These are phyloP conservation scores for Herpetomonas muscarum DNA, from an alignment of 208 protist species.

Conservation along the genomic window DNA sequence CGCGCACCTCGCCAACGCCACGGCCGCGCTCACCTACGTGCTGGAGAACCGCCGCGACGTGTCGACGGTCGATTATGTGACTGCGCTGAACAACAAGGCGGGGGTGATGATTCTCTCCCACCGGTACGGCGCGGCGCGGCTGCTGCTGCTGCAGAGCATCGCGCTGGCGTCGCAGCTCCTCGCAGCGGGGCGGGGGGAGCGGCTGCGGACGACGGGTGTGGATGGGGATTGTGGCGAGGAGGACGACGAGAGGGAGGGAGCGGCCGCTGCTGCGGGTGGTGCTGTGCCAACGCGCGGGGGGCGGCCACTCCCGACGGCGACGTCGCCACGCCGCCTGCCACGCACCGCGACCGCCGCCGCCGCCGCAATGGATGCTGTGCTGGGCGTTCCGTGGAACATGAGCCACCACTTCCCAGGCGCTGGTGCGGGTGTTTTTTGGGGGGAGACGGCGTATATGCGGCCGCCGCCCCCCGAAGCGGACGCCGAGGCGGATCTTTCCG, in stretches of 20 bases:
- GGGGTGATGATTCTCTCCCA: constrained; percentile 24
- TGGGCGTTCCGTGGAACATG: neutral
- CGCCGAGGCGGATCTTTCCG: too few species aligned
- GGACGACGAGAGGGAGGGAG: too few species aligned
- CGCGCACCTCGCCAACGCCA: constrained; percentile 20
- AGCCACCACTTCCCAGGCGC: too few species aligned
- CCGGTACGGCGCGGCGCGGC: constrained; percentile 18
- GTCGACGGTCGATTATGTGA: constrained; percentile 35
- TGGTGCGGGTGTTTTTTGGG: too few species aligned
- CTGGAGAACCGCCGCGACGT: constrained; percentile 24
- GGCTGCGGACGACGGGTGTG: neutral
- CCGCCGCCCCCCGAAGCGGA: neutral
- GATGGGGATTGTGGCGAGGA: constrained; percentile 1
- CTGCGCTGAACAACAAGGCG: constrained; percentile 46
- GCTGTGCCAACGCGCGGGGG: neutral
- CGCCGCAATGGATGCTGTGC: too few species aligned
- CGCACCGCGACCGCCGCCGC: too few species aligned
- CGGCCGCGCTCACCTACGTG: constrained; percentile 15
- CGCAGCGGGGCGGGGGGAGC: constrained; percentile 8
- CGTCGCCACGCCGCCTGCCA: too few species aligned
- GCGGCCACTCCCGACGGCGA: too few species aligned
- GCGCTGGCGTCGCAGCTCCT: constrained; percentile 23
- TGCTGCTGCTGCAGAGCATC: constrained; percentile 29
- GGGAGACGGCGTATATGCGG: neutral
- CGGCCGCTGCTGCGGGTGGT: too few species aligned